Evolutionary conservation across 2,329 filamentous ascomycete species (phyloP), one percentile per base, ranked within the genome.

Genomic region (Phyllosticta citribraziliensis): DNA sequence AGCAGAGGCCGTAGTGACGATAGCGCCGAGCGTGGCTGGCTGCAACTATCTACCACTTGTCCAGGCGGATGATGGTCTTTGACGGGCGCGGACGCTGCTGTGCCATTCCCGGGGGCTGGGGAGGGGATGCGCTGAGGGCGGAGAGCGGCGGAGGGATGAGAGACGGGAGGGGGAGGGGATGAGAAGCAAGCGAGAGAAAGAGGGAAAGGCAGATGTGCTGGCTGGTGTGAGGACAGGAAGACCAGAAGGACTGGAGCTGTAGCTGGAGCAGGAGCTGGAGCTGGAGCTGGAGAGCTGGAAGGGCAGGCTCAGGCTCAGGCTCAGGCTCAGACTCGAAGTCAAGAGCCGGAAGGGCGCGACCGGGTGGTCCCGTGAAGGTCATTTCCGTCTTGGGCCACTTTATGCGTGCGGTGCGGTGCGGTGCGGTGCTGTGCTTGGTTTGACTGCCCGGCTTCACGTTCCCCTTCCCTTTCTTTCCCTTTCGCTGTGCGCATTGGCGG

Each of bases 331-430:
- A 30, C 27, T n/a, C 4, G 40, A 12, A 47, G 40, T 47, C 40
- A 47, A 47, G n/a, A n/a, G n/a, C n/a, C n/a, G n/a, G n/a, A n/a
- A n/a, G 40, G 40, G 40, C 40, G 40, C 40, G 40, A 25, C 57
- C 58, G 58, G 58, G 35, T 60, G 53, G 53, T 60, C 58, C 58
- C 58, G 56, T 25, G 53, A 40, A 60, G 52, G 52, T 60, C 35
- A 52, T 56, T 60, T 56, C 58, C 53, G 25, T 60, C 52, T 60
- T 60, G 33, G 58, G 58, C 22, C 53, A 25, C 24, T 27, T 60
- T 60, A 56, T 60, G 58, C 58, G 52, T 27, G 6, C 22, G 6
- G 40, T n/a, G 17, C 17, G n/a, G n/a, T n/a, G n/a, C n/a, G n/a
- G n/a, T n/a, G n/a, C n/a, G n/a, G n/a, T n/a, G n/a, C n/a, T n/a